Base-by-base conservation (phyloP, 1,284 basidiomycete species). In the Microbotryum intermedium region DNA sequence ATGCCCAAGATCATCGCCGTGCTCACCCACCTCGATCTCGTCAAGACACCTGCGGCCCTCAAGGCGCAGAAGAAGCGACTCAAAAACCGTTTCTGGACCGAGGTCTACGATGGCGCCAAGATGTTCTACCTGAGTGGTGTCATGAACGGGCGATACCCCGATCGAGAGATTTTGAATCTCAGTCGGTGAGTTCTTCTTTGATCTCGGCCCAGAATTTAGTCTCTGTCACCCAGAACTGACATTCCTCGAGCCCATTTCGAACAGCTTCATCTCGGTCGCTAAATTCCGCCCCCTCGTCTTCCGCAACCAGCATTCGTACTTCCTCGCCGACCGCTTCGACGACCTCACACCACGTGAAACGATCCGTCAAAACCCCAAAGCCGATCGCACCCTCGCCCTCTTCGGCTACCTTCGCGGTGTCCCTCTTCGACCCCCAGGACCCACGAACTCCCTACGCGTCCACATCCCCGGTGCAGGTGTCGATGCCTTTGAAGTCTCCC, bases 61-160 rank as follows among this genome's bases (percentile, higher is more conserved):
- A 88, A 87, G 62, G 84, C 85, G 53, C 93, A 91, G 55, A 99
- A 98, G 79, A 97, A 97, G 74, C 78, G 86, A 0, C 82, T 99
- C 50, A 99, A 98, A 77, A 94, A 91, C 74, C 88, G 95, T n/a
- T 99, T 99, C 78, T 99, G 95, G 94, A 92, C 94, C 0, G 95
- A 99, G 75, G 97, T 98, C 20, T 97, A 97, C 76, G 88, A 93
- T 73, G 95, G 95, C 53, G 94, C 95, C 50, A 98, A 97, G 75
- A 84, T 99, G 20, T 98, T 98, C 78, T 97, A 97, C 75, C 86
- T 98, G 51, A 94, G 90, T 1, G 95, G 95, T 20, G 91, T 99
- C 49, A 83, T 98, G 69, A 98, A 99, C 70, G 94, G 94, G 16
- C 88, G 95, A 43, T 99, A 99, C 73, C 95, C 95, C 25, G 95